A percentile compares a stretch with the other conserved stretches of the same genome.
These are phyloP conservation scores for carrot (Daucus carota) DNA, from an alignment of 129 eudicot species.

Conservation along the genomic window DNA sequence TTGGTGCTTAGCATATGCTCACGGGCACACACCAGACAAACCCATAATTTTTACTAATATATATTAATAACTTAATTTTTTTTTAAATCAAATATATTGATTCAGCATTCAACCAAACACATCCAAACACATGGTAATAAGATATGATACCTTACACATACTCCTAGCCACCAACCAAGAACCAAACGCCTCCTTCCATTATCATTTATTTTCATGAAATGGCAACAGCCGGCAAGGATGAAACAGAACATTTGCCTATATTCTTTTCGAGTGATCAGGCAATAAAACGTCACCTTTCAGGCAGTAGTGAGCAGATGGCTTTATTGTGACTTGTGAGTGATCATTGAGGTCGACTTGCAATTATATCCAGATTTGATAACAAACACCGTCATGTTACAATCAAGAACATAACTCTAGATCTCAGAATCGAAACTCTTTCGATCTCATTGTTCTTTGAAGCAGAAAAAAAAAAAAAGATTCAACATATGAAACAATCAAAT, in stretches of 20 bases:
- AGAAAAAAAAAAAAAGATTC: background rate
- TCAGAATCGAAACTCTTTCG: constrained; percentile 27
- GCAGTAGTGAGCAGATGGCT: background rate
- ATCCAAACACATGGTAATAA: no score
- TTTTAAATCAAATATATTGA: no score
- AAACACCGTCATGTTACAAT: background rate
- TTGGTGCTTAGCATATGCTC: no score
- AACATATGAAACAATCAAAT: background rate
- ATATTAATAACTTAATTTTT: no score
- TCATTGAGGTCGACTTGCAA: background rate
- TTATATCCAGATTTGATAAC: background rate
- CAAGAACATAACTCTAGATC: background rate
- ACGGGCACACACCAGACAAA: no score
- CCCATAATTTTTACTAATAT: no score
- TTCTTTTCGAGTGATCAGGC: background rate
- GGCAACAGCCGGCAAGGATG: no score
- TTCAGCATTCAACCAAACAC: no score
- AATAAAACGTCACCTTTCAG: background rate
- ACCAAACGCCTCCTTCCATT: no score
- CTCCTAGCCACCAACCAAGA: no score
- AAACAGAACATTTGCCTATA: background rate
- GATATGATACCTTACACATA: no score
- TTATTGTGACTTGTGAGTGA: background rate
- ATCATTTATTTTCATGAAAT: no score
- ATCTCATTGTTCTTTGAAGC: background rate